Percentiles rank a stretch among this genome's conserved stretches.
These are phyloP conservation scores for Kodamaea jinghongensis DNA, from an alignment of 805 yeast species.

Conservation along the genomic window DNA sequence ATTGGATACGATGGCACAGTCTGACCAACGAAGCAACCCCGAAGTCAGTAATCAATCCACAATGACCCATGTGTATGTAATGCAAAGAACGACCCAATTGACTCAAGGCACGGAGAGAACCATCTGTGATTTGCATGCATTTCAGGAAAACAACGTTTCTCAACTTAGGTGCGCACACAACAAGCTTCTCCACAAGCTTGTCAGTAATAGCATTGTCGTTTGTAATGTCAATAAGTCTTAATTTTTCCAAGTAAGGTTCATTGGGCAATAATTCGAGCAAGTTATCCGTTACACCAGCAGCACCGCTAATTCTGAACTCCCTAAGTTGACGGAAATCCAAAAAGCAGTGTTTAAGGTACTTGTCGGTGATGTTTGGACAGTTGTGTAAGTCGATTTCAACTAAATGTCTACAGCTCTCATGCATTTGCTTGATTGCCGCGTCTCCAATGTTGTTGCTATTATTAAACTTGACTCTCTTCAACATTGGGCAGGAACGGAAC, in stretches of 20 bases:
- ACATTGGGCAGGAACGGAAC: conserved; percentile 61
- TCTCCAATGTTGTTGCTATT: conserved; percentile 68
- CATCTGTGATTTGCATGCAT: conserved; percentile 83
- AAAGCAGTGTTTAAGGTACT: conserved; percentile 56
- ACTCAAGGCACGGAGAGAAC: conserved; percentile 68
- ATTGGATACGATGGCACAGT: conserved; percentile 80
- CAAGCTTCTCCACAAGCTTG: conserved; percentile 67
- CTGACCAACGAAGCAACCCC: conserved; percentile 77
- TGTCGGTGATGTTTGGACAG: conserved; percentile 70
- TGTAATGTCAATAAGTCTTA: conserved; percentile 82
- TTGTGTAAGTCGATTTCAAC: conserved; percentile 89
- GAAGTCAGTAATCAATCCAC: conserved; percentile 82
- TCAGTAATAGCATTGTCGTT: conserved; percentile 82
- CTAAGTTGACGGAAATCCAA: conserved; percentile 66
- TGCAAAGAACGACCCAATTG: conserved; percentile 76
- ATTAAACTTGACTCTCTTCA: conserved; percentile 80
- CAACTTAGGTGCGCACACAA: conserved; percentile 75
- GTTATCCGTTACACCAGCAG: conserved; percentile 64
- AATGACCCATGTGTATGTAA: conserved; percentile 91
- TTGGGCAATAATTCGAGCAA: conserved; percentile 56
- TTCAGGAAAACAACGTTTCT: conserved; percentile 88
- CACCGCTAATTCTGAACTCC: conserved; percentile 79
- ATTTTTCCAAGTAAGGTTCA: conserved; percentile 51
- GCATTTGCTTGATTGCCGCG: conserved; percentile 55
- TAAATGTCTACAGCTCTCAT: conserved; percentile 69